Conservation (phyloP, 129 eudicot genomes). For the Ambrosia trifida region DNA sequence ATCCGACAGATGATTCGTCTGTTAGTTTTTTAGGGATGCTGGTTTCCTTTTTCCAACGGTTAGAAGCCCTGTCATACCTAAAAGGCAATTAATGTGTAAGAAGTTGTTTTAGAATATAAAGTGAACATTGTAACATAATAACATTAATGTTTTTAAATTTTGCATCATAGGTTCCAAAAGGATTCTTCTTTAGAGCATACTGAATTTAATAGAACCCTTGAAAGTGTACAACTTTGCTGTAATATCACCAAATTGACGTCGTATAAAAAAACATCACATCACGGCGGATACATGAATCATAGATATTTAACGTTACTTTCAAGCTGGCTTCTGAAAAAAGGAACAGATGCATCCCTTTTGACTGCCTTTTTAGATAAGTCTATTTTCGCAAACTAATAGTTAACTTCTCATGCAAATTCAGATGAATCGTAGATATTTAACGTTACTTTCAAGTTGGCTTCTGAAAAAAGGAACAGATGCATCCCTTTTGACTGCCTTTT, state of each 20-base stretch:
- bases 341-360: not conserved
- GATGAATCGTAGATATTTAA: not conserved
- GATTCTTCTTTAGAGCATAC: not conserved
- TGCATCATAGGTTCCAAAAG: slow-evolving; percentile 5
- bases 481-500: not conserved
- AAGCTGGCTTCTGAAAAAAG: not conserved
- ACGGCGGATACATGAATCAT: not conserved
- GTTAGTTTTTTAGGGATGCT: slow-evolving; percentile 63
- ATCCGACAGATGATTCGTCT: slow-evolving; percentile 64
- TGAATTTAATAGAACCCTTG: not conserved
- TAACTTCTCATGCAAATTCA: not conserved
- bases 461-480: not conserved
- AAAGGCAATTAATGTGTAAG: not conserved
- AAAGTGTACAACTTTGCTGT: not conserved
- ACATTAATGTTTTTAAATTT: not conserved
- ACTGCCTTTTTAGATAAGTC: not conserved
- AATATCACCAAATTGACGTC: not conserved
- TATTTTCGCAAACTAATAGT: not conserved
- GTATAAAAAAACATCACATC: not conserved
- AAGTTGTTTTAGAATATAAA: slow-evolving; percentile 7
- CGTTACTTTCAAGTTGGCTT: not conserved
- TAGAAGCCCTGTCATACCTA: slow-evolving; percentile 76
- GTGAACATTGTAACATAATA: not conserved
- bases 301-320: not conserved
- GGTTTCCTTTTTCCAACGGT: slow-evolving; percentile 78